Conservation (phyloP, 169 alveolate genomes). For the Babesia ovata region DNA sequence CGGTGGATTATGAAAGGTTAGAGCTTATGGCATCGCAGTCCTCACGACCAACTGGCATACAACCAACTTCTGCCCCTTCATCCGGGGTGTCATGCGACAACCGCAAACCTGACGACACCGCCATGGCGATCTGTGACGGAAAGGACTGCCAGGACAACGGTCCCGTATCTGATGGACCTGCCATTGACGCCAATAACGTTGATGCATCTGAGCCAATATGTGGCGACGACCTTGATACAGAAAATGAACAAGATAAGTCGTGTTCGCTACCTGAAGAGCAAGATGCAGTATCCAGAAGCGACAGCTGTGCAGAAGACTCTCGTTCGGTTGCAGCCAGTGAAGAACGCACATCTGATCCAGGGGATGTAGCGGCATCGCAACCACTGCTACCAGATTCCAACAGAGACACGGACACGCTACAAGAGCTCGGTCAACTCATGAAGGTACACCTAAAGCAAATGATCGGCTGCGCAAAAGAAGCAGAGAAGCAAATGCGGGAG, state of each 20-base stretch:
- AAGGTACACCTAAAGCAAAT: slow-evolving; percentile 6
- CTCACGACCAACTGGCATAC: neutral
- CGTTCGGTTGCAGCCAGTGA: neutral
- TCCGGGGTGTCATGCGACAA: neutral
- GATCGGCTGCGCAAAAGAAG: slow-evolving; percentile 32
- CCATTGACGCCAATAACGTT: neutral
- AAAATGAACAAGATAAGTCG: no score
- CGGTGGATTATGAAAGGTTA: slow-evolving; percentile 16
- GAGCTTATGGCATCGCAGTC: neutral
- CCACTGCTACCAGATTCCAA: no score
- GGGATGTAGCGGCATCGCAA: neutral
- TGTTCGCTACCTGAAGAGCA: neutral
- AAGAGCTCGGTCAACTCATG: slow-evolving; percentile 6
- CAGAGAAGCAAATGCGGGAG: slow-evolving; percentile 35
- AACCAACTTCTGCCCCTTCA: neutral
- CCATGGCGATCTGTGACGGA: neutral
- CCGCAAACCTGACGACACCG: neutral
- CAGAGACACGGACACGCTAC: neutral
- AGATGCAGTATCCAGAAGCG: neutral
- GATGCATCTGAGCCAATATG: no score
- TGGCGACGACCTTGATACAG: no score
- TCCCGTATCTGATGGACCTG: neutral
- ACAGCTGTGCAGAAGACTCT: no score
- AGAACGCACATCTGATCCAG: neutral
- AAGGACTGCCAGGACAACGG: neutral